Evolutionary conservation across 352 stramenopile species (phyloP), one percentile per base, ranked within the genome.

Genomic region (Pythium sp.): DNA sequence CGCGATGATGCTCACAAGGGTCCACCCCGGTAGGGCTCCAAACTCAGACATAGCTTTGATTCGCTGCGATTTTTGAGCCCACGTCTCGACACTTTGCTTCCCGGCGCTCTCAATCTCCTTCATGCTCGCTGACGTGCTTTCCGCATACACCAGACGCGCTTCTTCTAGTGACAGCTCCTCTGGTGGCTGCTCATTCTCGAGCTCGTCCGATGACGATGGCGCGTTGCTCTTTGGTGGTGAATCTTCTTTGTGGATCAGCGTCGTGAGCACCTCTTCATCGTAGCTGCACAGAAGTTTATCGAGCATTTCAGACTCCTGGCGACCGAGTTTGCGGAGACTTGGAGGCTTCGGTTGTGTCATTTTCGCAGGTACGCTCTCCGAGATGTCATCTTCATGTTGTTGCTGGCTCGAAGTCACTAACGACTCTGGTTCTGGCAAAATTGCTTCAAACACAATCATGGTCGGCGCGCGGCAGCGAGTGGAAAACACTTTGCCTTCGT

Each of bases 371-470:
- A 65, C 11, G 2, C 64, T 61, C 53, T 75, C 62, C 3, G 15
- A 51, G 5, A 22, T n/a, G 1, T 71, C 63, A 5, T 65, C 20
- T 34, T 70, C 6, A 1, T 67, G 51, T 9, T 68, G 41, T 22
- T 32, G 6, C n/a, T 64, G 18, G 15, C 41, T 49, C n/a, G 43
- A 43, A 18, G 46, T 26, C n/a, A 28, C 18, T 51, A 22, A 9
- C 57, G 28, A 3, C 6, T 53, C 30, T 18, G 26, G 28, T 32
- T 43, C 47, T 5, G 54, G 46, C 43, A 34, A 9, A 5, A 77
- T 57, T 18, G 70, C 75, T 53, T 81, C 75, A 64, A 81, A 81
- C 62, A 79, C 75, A 18, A 81, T 77, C 72, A 81, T 69, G 28
- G 72, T 79, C 24, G 75, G 75, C 14, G 75, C 75, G 11, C 75